Percentiles rank a stretch among this genome's conserved stretches.
Conservation (phyloP, 2,329 filamentous ascomycete species). For the Juglanconis sp. region DNA sequence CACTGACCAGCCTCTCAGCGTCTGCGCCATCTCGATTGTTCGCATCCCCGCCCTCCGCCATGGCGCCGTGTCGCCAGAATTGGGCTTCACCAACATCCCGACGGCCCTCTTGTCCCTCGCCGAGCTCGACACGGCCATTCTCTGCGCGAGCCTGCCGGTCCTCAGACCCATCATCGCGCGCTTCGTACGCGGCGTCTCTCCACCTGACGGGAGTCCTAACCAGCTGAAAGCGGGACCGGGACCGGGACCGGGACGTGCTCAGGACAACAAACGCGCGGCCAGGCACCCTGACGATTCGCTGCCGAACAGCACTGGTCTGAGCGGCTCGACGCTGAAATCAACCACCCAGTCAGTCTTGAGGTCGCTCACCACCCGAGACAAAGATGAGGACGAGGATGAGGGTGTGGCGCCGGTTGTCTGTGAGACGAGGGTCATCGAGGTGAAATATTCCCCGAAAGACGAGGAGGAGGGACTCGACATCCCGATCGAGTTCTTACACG, state of each 20-base stretch:
- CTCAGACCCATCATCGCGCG: slow-evolving; percentile 13
- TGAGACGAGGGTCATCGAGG: too few species aligned
- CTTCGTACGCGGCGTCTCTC: slow-evolving; percentile 1
- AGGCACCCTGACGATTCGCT: neutral
- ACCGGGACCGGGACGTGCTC: neutral
- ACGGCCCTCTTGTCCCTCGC: slow-evolving; percentile 6
- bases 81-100: slow-evolving; percentile 1
- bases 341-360: neutral
- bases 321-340: slow-evolving; percentile 2
- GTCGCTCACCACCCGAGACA: neutral
- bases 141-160: slow-evolving; percentile 20
- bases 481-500: too few species aligned
- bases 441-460: too few species aligned
- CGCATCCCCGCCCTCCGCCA: slow-evolving; percentile 4
- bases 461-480: too few species aligned
- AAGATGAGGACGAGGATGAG: neutral
- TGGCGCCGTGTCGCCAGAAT: neutral
- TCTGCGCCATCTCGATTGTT: slow-evolving; percentile 9
- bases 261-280: neutral
- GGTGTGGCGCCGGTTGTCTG: too few species aligned
- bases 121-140: slow-evolving; percentile 2
- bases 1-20: neutral
- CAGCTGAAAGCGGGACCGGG: neutral
- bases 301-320: neutral
- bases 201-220: neutral